Evolutionary conservation across 805 yeast species (phyloP), one percentile per base, ranked within the genome.

Genomic region (Lachancea thermotolerans): DNA sequence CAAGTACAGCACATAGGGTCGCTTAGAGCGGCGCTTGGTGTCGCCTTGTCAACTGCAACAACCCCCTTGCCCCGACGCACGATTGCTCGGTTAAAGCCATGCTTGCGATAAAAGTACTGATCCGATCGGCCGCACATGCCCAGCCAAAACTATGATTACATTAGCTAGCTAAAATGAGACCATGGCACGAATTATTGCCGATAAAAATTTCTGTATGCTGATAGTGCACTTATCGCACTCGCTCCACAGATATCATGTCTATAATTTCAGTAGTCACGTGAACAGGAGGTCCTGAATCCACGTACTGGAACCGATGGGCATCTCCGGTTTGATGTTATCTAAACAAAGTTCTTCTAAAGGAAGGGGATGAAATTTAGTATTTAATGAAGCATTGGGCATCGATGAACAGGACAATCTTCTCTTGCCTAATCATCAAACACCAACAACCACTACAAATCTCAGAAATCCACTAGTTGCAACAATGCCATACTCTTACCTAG

Each of bases 401-500:
- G 21, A 34, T 34, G n/a, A 12, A n/a, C 15, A 31, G 5, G 15
- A n/a, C 15, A 12, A n/a, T 14, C n/a, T 6, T 8, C 34, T 31
- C 35, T 16, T 9, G 15, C 3, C 4, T 17, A 9, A 15, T 15
- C 28, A 7, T 14, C 5, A 17, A 16, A 17, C 12, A 25, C n/a
- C 29, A 30, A 15, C 5, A 30, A 30, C 30, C 15, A 12, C n/a
- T n/a, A 5, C 7, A 34, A 15, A 12, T 4, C 37, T 5, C 17
- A 16, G 21, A 21, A 31, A 32, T 4, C 5, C 37, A 9, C 12
- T 12, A 35, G 29, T 11, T 10, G 16, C 12, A 17, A 31, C 10
- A 44, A 55, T 55, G 59, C 21, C 58, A 4, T 56, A 56, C 52
- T 56, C 60, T 27, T 52, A 53, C 45, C 51, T 68, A 41, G 52